Conservation (phyloP, 768 basidiomycete genomes). For the Tylopilus balloui region DNA sequence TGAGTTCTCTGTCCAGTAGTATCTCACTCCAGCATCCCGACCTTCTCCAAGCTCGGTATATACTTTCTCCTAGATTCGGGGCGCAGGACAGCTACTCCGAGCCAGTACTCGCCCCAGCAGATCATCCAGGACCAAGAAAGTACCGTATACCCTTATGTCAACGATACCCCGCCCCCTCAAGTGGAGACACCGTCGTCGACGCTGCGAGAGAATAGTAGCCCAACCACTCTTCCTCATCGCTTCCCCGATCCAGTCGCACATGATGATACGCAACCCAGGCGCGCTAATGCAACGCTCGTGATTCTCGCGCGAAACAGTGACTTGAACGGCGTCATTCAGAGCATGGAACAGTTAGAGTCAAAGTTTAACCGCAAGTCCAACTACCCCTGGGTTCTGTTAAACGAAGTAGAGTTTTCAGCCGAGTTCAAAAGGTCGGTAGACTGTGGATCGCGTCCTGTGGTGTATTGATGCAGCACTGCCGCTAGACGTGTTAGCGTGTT, state of each 20-base stretch:
- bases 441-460: not conserved
- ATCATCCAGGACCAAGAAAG: not conserved
- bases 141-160: not conserved
- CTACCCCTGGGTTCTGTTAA: constrained; percentile 64
- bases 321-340: constrained; percentile 40
- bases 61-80: constrained; percentile 23
- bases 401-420: constrained; percentile 53
- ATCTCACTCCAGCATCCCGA: not conserved
- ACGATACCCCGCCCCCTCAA: not conserved
- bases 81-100: not conserved
- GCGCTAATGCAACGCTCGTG: constrained; percentile 59
- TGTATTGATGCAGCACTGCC: constrained; percentile 16
- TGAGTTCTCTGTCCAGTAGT: constrained; percentile 7
- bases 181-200: not conserved
- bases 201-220: not conserved
- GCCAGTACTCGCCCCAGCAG: not conserved
- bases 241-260: constrained; percentile 1
- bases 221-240: constrained; percentile 3
- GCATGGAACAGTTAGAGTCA: constrained; percentile 53
- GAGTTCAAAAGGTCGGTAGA: constrained; percentile 45
- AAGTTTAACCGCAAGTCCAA: constrained; percentile 53
- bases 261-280: constrained; percentile 4
- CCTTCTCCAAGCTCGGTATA: constrained; percentile 13
- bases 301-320: constrained; percentile 51
- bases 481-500: constrained; percentile 33